These are phyloP conservation scores for Vanderwaltozyma yarrowii DNA, from an alignment of 805 yeast genomes.

Conservation along the genomic window DNA sequence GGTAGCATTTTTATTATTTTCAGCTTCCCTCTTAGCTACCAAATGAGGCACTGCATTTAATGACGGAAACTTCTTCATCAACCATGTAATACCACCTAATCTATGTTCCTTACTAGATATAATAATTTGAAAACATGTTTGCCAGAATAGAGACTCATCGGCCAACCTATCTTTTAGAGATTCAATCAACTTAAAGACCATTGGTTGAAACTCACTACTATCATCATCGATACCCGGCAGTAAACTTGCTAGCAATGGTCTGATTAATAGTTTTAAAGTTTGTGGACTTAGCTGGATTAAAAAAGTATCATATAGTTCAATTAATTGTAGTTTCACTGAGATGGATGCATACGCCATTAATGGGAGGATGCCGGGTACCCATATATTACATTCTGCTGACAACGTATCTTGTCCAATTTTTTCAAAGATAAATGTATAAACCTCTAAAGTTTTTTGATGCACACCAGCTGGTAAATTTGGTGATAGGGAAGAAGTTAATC, in stretches of 20 bases:
- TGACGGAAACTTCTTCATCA: constrained; percentile 48
- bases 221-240: constrained; percentile 91
- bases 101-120: constrained; percentile 72
- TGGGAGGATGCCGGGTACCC: constrained; percentile 91
- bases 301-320: constrained; percentile 50
- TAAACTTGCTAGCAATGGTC: constrained; percentile 63
- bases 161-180: constrained; percentile 43
- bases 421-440: constrained; percentile 62
- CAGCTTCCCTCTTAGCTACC: not conserved
- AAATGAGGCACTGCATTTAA: constrained; percentile 28
- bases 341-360: constrained; percentile 82
- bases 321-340: constrained; percentile 71
- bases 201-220: constrained; percentile 67
- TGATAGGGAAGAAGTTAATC: constrained; percentile 70
- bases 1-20: not conserved
- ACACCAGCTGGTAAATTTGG: constrained; percentile 90
- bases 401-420: constrained; percentile 48
- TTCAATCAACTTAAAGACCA: constrained; percentile 52
- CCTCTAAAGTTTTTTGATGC: constrained; percentile 75
- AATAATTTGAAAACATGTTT: constrained; percentile 58
- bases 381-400: constrained; percentile 46
- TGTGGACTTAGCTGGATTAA: constrained; percentile 42
- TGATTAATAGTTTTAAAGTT: constrained; percentile 44
- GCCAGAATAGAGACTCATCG: constrained; percentile 81
- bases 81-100: constrained; percentile 76